These are phyloP conservation scores for Nannizziopsis arthrosporioides DNA, from an alignment of 2,329 filamentous ascomycete genomes.

Conservation along the genomic window DNA sequence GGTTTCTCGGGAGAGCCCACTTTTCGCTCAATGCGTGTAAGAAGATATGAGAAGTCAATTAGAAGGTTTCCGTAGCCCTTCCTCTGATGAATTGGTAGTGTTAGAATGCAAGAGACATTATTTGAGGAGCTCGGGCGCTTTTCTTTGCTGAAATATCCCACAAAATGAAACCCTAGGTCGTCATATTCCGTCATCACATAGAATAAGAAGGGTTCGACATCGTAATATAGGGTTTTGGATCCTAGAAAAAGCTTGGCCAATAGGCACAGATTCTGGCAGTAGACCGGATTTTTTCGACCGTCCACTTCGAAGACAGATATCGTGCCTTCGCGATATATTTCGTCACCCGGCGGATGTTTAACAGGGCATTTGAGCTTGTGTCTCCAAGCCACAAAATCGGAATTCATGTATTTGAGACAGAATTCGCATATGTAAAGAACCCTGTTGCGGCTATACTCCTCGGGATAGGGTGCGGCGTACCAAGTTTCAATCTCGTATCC, in stretches of 20 bases:
- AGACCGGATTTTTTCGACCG: slow-evolving; percentile 82
- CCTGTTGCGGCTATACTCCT: slow-evolving; percentile 93
- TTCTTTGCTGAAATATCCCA: slow-evolving; percentile 99
- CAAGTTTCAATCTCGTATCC: slow-evolving; percentile 97
- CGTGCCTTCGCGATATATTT: slow-evolving; percentile 90
- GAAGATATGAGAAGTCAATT: slow-evolving; percentile 95
- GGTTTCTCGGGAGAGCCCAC: slow-evolving; percentile 96
- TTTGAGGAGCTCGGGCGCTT: slow-evolving; percentile 90
- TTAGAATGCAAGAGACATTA: slow-evolving; percentile 95
- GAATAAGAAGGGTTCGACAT: slow-evolving; percentile 97
- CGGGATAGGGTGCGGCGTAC: slow-evolving; percentile 96
- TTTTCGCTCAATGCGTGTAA: slow-evolving; percentile 85
- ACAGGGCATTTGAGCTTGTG: slow-evolving; percentile 95
- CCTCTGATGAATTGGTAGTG: slow-evolving; percentile 88
- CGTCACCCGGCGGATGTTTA: slow-evolving; percentile 92
- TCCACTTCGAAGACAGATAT: slow-evolving; percentile 98
- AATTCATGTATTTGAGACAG: slow-evolving; percentile 99
- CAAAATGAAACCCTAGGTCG: slow-evolving; percentile 81
- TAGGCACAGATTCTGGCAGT: slow-evolving; percentile 91
- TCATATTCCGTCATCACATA: slow-evolving; percentile 92
- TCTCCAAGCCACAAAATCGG: slow-evolving; percentile 93
- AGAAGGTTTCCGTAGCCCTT: slow-evolving; percentile 94
- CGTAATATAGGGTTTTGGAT: slow-evolving; percentile 97
- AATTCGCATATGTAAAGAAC: slow-evolving; percentile 99
- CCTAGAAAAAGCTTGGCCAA: slow-evolving; percentile 93